Evolutionary conservation across 2,329 filamentous ascomycete genomes (phyloP).

Genomic region (Colletotrichum falcatum): DNA sequence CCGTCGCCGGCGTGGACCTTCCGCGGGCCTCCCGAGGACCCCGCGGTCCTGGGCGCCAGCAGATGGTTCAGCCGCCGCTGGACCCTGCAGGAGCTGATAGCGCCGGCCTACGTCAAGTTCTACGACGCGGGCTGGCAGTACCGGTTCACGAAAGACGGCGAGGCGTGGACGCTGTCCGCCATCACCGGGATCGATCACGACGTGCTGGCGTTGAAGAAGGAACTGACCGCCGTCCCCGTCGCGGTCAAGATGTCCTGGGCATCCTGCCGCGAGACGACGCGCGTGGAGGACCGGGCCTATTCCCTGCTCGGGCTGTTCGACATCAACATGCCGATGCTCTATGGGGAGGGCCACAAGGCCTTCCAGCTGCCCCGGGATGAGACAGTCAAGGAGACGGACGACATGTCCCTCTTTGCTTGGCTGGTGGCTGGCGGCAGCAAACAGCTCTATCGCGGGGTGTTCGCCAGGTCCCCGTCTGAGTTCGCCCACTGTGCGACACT

Average conservation of each 20-base stretch:
- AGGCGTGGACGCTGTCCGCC: not conserved
- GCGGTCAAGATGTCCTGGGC: slow-evolving; percentile 48
- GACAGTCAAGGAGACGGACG: slow-evolving; percentile 8
- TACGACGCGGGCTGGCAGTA: slow-evolving; percentile 38
- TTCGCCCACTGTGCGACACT: not conserved
- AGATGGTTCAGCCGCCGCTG: slow-evolving; percentile 44
- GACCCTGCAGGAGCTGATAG: slow-evolving; percentile 44
- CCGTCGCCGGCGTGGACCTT: not conserved
- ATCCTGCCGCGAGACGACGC: slow-evolving; percentile 43
- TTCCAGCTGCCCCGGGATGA: slow-evolving; percentile 43
- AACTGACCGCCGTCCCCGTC: slow-evolving; percentile 13
- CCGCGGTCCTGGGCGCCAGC: not conserved
- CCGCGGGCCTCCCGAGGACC: not conserved
- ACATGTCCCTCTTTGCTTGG: slow-evolving; percentile 30
- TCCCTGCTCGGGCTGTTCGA: slow-evolving; percentile 47
- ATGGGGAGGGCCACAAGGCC: slow-evolving; percentile 46
- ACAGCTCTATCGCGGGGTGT: slow-evolving; percentile 10
- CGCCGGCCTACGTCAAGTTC: slow-evolving; percentile 38
- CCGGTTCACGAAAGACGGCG: slow-evolving; percentile 28
- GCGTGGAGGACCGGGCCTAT: slow-evolving; percentile 45
- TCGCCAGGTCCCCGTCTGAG: slow-evolving; percentile 11
- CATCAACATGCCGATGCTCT: slow-evolving; percentile 46
- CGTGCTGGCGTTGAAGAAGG: slow-evolving; percentile 1
- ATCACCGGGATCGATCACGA: slow-evolving; percentile 24
- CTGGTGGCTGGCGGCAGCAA: not conserved